Evolutionary conservation across 2,329 filamentous ascomycete species (phyloP).

Genomic region (Colletotrichum neosansevieriae): DNA sequence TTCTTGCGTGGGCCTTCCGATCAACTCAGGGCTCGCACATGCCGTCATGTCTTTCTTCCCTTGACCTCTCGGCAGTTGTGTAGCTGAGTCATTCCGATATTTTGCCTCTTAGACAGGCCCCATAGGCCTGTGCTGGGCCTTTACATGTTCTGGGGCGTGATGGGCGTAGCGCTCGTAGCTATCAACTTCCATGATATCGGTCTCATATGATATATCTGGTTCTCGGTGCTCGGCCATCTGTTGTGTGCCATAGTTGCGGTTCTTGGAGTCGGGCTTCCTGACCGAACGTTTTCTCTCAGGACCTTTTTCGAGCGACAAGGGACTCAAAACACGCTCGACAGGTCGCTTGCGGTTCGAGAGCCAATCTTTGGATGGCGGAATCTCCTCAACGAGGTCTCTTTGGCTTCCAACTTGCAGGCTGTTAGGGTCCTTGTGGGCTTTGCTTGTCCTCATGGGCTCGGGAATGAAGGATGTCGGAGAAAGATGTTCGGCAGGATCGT

Average conservation of each 20-base stretch:
- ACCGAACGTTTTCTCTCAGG: slow-evolving; percentile 16
- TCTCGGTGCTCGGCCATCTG: neutral
- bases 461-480: neutral
- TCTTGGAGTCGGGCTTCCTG: neutral
- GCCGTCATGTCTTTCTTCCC: neutral
- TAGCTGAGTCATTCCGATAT: neutral
- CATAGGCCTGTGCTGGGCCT: neutral
- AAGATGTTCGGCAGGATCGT: neutral
- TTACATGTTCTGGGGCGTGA: slow-evolving; percentile 3
- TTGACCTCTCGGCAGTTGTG: neutral
- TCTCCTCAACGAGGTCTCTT: neutral
- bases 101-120: slow-evolving; percentile 4
- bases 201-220: neutral
- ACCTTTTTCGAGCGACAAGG: neutral
- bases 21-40: neutral
- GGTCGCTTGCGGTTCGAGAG: neutral
- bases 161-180: neutral
- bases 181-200: neutral
- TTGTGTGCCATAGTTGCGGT: neutral
- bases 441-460: slow-evolving; percentile 6
- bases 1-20: neutral
- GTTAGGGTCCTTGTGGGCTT: neutral
- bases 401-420: neutral
- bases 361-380: neutral
- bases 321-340: neutral